Evolutionary conservation across 257 asterid genomes (phyloP).

Genomic region (Ilex aquifolium): DNA sequence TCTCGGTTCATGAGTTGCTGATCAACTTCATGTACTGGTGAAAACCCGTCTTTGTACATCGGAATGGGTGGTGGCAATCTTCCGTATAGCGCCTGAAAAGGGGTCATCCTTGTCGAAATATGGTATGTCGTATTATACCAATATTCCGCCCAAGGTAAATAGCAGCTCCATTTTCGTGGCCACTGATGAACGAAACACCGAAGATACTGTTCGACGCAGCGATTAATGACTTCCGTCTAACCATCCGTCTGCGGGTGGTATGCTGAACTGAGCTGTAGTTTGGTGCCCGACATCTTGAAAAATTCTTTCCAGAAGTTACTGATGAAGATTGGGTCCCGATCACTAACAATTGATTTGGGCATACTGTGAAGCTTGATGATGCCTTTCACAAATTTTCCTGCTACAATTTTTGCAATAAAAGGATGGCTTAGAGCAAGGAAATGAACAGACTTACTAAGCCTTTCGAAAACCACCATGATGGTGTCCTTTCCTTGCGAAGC

Average conservation of each 20-base stretch:
- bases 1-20: neutral
- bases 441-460: too few species aligned
- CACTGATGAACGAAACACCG: neutral
- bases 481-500: too few species aligned
- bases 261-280: neutral
- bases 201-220: neutral
- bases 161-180: neutral
- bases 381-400: neutral
- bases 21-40: neutral
- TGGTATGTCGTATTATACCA: too few species aligned
- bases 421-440: too few species aligned
- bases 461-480: too few species aligned
- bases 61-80: neutral
- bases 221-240: neutral
- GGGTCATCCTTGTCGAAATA: neutral
- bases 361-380: neutral
- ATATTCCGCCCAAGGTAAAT: neutral
- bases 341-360: neutral
- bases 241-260: neutral
- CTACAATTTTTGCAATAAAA: neutral
- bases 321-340: neutral
- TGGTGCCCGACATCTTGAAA: neutral
- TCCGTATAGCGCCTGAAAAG: neutral
- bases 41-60: neutral
- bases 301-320: neutral